Conservation (phyloP, 2,329 filamentous ascomycete species). For the Alternaria sp. region DNA sequence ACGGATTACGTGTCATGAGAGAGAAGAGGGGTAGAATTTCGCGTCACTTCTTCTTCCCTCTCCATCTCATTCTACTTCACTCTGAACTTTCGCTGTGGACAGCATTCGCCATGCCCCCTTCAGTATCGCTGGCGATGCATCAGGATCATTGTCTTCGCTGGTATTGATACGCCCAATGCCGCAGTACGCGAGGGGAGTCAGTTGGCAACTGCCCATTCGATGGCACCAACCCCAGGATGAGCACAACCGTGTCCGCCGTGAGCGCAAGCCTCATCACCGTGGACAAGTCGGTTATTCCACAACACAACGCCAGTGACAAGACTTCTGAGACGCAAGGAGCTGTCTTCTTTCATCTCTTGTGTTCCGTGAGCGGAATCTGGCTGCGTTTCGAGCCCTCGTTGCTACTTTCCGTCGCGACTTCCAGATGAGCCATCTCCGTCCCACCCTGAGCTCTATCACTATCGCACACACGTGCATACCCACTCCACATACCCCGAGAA, state of each 20-base stretch:
- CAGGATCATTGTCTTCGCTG: not conserved
- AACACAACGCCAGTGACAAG: not conserved
- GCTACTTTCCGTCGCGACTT: not conserved
- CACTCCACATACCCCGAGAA: not conserved
- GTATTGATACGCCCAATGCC: not conserved
- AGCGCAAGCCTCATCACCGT: not conserved
- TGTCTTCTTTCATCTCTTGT: not conserved
- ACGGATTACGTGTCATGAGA: not conserved
- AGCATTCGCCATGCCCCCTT: not conserved
- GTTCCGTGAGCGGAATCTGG: not conserved
- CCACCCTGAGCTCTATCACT: not conserved
- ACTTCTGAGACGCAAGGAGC: not conserved
- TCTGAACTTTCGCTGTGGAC: not conserved
- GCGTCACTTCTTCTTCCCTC: not conserved
- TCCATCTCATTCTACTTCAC: not conserved
- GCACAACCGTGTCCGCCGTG: constrained; percentile 49
- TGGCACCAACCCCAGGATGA: constrained; percentile 27
- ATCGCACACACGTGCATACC: not conserved
- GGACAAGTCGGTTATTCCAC: not conserved
- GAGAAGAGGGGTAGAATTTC: not conserved
- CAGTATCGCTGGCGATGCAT: not conserved
- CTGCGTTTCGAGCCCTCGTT: not conserved
- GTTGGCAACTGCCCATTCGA: not conserved
- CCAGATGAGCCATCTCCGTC: not conserved
- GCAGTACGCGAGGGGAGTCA: not conserved